Evolutionary conservation across 2,329 filamentous ascomycete species (phyloP).

Genomic region (Myriosclerotinia duriaeana): DNA sequence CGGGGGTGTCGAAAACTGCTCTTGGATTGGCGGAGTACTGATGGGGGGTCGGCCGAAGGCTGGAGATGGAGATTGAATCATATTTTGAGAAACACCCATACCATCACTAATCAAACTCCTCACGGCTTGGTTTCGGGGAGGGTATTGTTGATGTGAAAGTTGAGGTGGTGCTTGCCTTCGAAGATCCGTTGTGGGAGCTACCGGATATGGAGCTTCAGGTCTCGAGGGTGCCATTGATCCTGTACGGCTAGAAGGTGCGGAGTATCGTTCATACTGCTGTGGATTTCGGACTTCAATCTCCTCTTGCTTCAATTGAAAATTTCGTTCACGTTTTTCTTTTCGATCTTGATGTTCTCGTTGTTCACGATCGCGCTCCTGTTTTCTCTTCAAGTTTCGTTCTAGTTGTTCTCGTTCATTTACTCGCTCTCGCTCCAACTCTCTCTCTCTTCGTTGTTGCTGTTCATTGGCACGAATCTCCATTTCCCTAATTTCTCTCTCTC

Average conservation of each 20-base stretch:
- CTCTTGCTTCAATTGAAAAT: slow-evolving; percentile 40
- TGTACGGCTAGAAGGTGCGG: slow-evolving; percentile 30
- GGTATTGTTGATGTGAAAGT: slow-evolving; percentile 29
- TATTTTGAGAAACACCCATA: slow-evolving; percentile 28
- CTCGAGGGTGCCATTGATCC: slow-evolving; percentile 32
- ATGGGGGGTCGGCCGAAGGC: slow-evolving; percentile 34
- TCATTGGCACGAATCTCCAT: slow-evolving; percentile 10
- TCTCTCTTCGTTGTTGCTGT: slow-evolving; percentile 15
- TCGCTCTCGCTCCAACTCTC: slow-evolving; percentile 5
- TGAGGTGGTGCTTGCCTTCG: slow-evolving; percentile 32
- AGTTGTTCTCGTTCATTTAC: slow-evolving; percentile 7
- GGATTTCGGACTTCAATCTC: slow-evolving; percentile 37
- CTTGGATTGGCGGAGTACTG: slow-evolving; percentile 34
- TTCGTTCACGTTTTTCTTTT: slow-evolving; percentile 30
- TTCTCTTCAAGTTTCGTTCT: slow-evolving; percentile 17
- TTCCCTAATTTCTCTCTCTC: slow-evolving; percentile 3
- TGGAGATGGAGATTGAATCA: slow-evolving; percentile 36
- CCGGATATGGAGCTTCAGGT: slow-evolving; percentile 29
- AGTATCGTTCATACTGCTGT: slow-evolving; percentile 42
- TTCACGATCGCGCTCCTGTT: slow-evolving; percentile 26
- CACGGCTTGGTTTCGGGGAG: slow-evolving; percentile 32
- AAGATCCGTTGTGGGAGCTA: slow-evolving; percentile 8
- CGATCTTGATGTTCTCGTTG: slow-evolving; percentile 23
- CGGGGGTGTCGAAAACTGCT: slow-evolving; percentile 33
- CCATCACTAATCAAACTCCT: slow-evolving; percentile 36